These are phyloP conservation scores for Cyclotella choctawhatcheeana DNA, from an alignment of 108 stramenopile genomes.

Conservation along the genomic window DNA sequence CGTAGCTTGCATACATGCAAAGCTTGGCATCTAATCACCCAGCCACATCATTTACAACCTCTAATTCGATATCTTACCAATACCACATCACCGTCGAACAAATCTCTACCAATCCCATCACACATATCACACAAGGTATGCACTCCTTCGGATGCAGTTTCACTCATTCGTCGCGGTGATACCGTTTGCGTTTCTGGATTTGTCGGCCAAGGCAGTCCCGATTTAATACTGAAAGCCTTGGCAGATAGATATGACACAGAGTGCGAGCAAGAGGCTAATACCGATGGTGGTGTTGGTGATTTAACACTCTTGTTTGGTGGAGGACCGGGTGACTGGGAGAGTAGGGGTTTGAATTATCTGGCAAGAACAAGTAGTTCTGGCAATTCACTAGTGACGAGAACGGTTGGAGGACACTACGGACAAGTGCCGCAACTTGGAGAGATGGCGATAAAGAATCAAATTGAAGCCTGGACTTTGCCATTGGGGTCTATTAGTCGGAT, in stretches of 20 bases:
- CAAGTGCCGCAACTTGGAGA: constrained; percentile 73
- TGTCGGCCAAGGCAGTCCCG: constrained; percentile 72
- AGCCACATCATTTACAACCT: too few species aligned
- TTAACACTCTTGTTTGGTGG: constrained; percentile 81
- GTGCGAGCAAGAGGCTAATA: constrained; percentile 12
- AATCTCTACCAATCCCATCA: constrained; percentile 20
- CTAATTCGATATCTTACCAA: too few species aligned
- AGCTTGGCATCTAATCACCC: too few species aligned
- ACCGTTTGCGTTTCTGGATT: constrained; percentile 74
- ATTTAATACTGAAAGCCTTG: constrained; percentile 59
- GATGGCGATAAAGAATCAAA: constrained; percentile 60
- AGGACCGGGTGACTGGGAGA: constrained; percentile 73
- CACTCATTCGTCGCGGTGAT: constrained; percentile 48
- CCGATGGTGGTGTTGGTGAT: constrained; percentile 49
- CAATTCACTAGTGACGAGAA: constrained; percentile 56
- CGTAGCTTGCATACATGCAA: too few species aligned
- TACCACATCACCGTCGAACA: neutral
- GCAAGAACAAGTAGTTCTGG: constrained; percentile 40
- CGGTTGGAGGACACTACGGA: constrained; percentile 80
- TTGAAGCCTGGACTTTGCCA: constrained; percentile 82
- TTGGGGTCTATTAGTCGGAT: constrained; percentile 80
- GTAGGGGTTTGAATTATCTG: constrained; percentile 72
- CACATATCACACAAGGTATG: constrained; percentile 46
- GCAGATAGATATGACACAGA: constrained; percentile 62
- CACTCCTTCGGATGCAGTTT: constrained; percentile 50